phyloP scores from a whole-genome alignment of 805 yeast species.

The Isabelozyma heimii region DNA sequence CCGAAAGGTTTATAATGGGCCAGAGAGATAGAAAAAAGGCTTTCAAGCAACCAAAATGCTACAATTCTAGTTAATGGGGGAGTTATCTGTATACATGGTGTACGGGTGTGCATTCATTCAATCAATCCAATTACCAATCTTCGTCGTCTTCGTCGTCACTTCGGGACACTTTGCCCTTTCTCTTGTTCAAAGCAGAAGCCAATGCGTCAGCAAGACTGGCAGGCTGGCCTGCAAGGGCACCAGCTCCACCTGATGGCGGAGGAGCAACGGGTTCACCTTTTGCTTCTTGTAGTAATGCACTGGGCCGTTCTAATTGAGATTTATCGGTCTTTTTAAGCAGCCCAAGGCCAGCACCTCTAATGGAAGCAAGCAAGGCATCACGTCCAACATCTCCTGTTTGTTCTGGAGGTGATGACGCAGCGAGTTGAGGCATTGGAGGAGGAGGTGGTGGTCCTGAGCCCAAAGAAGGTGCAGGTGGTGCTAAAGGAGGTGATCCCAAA shows the following conservation, averaged over 20 bases:
- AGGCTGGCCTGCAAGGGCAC: constrained; percentile 53
- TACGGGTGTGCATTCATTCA: neutral
- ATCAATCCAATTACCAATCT: constrained; percentile 24
- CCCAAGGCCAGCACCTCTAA: constrained; percentile 75
- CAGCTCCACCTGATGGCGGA: constrained; percentile 29
- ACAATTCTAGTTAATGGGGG: too few relatives aligned
- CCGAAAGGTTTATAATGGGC: too few relatives aligned
- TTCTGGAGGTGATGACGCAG: constrained; percentile 15
- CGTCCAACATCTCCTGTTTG: constrained; percentile 51
- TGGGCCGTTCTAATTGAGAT: constrained; percentile 76
- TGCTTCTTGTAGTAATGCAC: constrained; percentile 68
- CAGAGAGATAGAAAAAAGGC: too few relatives aligned
- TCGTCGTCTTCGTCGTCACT: constrained; percentile 88
- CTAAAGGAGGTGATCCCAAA: constrained; percentile 21
- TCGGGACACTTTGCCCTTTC: constrained; percentile 78
- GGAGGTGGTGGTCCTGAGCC: constrained; percentile 40
- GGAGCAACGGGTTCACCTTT: constrained; percentile 52
- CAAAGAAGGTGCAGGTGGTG: constrained; percentile 18
- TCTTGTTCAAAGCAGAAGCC: constrained; percentile 77
- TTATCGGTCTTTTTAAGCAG: constrained; percentile 77
- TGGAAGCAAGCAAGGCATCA: constrained; percentile 84
- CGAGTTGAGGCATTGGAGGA: constrained; percentile 24
- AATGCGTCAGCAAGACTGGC: constrained; percentile 81
- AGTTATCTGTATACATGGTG: neutral
- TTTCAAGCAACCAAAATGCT: too few relatives aligned